Percentiles rank a stretch among this genome's conserved stretches.
Evolutionary conservation across 352 stramenopile species (phyloP).

Genomic region (Pythium oligandrum): DNA sequence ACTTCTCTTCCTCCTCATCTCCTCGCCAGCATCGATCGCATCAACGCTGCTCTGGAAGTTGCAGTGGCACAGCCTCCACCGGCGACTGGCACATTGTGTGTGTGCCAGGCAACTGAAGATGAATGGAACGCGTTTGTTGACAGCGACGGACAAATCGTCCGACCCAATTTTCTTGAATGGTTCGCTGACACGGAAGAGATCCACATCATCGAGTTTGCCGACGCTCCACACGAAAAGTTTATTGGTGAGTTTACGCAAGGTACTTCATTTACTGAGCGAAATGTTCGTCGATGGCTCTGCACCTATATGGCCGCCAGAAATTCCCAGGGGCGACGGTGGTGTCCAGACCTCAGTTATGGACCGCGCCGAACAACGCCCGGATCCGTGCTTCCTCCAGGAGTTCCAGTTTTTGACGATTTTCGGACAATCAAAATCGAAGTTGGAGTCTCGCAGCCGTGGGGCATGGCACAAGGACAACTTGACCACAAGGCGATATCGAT

Average conservation of each 20-base stretch:
- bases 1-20: too few relatives aligned
- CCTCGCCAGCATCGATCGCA: too few relatives aligned
- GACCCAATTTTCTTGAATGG: slow-evolving; percentile 23
- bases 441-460: slow-evolving; percentile 31
- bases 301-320: slow-evolving; percentile 15
- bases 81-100: too few relatives aligned
- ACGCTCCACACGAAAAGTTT: slow-evolving; percentile 12
- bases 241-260: slow-evolving; percentile 3
- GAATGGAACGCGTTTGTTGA: too few relatives aligned
- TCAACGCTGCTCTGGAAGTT: too few relatives aligned
- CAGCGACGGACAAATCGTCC: too few relatives aligned
- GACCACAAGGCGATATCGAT: slow-evolving; percentile 30
- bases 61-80: too few relatives aligned
- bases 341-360: slow-evolving; percentile 27
- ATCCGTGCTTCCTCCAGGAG: slow-evolving; percentile 27
- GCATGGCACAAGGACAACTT: slow-evolving; percentile 29
- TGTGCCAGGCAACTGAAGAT: too few relatives aligned
- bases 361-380: slow-evolving; percentile 21
- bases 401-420: slow-evolving; percentile 32
- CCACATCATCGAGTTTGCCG: slow-evolving; percentile 27
- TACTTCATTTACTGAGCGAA: slow-evolving; percentile 7
- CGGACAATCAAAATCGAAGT: slow-evolving; percentile 32
- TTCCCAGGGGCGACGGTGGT: slow-evolving; percentile 24
- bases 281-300: slow-evolving; percentile 14
- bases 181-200: slow-evolving; percentile 25